These are phyloP conservation scores for Zanthoxylum bungeanum DNA, from an alignment of 345 rosid species.

Conservation along the genomic window DNA sequence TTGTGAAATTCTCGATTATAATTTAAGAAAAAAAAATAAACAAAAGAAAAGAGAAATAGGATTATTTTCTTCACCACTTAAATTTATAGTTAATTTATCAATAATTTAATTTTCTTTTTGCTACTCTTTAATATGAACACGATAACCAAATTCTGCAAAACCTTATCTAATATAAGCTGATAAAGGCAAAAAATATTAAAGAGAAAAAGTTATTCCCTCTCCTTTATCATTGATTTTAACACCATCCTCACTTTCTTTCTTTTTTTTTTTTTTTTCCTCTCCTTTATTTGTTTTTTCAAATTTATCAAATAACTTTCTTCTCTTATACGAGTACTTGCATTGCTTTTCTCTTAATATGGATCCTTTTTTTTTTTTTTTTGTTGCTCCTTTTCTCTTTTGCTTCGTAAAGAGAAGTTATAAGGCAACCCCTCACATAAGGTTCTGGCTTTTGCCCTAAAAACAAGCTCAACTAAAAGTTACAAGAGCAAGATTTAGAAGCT, in stretches of 20 bases:
- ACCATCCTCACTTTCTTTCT: slow-evolving; percentile 2
- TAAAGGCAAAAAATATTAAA: slow-evolving; percentile 24
- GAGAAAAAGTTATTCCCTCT: slow-evolving; percentile 32
- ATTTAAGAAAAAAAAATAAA: no score
- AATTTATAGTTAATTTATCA: neutral
- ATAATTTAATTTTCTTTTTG: slow-evolving; percentile 6
- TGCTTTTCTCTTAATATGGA: slow-evolving; percentile 5
- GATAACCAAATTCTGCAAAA: slow-evolving; percentile 20
- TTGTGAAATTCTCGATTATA: neutral
- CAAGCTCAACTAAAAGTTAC: neutral
- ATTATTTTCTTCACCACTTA: neutral
- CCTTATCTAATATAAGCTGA: slow-evolving; percentile 26
- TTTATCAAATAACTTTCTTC: slow-evolving; percentile 25
- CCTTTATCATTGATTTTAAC: slow-evolving; percentile 26
- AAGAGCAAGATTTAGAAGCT: slow-evolving; percentile 5
- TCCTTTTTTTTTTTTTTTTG: no score
- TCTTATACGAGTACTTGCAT: slow-evolving; percentile 9
- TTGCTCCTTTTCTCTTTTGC: slow-evolving; percentile 23
- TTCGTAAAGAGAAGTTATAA: slow-evolving; percentile 15
- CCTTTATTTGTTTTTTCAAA: no score
- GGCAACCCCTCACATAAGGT: slow-evolving; percentile 20
- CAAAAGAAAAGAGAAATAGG: no score
- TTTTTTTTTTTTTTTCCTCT: neutral
- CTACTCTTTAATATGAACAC: slow-evolving; percentile 10
- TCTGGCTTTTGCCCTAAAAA: slow-evolving; percentile 17